phyloP scores from a whole-genome alignment of 2,329 filamentous ascomycete species.

The Daldinia sp. region DNA sequence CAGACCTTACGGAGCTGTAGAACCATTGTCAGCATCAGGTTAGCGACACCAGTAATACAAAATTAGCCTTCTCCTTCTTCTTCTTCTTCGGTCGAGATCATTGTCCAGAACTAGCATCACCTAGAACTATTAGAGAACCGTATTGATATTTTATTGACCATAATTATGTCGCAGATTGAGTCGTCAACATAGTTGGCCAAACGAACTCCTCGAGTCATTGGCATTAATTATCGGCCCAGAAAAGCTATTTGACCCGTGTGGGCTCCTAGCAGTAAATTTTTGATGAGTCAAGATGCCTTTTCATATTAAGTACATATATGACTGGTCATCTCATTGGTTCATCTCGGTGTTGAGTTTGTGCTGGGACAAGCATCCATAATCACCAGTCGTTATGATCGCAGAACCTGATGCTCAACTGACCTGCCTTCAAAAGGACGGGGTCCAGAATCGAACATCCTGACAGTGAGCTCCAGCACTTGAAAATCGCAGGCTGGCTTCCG shows the following conservation, averaged over 20 bases:
- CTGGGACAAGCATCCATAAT: not conserved
- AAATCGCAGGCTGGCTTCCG: not conserved
- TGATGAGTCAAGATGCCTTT: constrained; percentile 18
- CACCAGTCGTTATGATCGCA: not conserved
- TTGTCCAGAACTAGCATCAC: not conserved
- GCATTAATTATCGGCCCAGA: not conserved
- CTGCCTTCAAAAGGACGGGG: not conserved
- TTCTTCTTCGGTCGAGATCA: not conserved
- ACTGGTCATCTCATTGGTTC: not conserved
- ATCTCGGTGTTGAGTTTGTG: constrained; percentile 1
- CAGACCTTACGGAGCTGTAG: constrained; percentile 25
- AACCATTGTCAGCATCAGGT: constrained; percentile 10
- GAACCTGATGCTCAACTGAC: not conserved
- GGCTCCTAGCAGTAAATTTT: not conserved
- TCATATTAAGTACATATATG: constrained; percentile 21
- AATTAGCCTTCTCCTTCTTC: not conserved
- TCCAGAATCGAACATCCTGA: not conserved
- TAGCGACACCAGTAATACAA: not conserved
- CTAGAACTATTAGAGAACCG: not conserved
- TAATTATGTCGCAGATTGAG: not conserved
- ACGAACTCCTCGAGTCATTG: not conserved
- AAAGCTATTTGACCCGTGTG: not conserved
- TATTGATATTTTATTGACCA: not conserved
- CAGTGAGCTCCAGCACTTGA: not conserved
- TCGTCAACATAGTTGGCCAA: not conserved